phyloP scores from a whole-genome alignment of 768 basidiomycete genomes.

The Pulveroboletus sp. region DNA sequence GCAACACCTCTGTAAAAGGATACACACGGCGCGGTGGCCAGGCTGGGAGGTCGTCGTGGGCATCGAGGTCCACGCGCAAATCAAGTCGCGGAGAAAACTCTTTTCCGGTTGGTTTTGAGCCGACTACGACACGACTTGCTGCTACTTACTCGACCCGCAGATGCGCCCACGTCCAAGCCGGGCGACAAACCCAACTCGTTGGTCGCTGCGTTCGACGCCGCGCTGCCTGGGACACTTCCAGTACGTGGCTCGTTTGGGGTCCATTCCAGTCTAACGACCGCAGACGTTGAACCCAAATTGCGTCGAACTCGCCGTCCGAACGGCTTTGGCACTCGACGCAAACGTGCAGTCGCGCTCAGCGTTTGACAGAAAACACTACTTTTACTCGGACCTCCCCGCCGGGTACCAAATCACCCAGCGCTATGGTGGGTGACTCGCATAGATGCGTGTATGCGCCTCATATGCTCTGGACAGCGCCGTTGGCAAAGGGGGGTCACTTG shows the following conservation, averaged over 20 bases:
- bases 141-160: constrained; percentile 13
- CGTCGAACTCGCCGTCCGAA: constrained; percentile 76
- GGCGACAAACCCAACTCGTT: constrained; percentile 66
- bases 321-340: constrained; percentile 74
- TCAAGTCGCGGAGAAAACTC: constrained; percentile 83
- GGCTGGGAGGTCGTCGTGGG: constrained; percentile 92
- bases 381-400: constrained; percentile 90
- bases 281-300: constrained; percentile 56
- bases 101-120: constrained; percentile 81
- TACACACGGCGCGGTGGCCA: constrained; percentile 52
- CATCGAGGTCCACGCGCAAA: constrained; percentile 94
- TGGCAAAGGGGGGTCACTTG: constrained; percentile 69
- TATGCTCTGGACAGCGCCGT: constrained; percentile 53
- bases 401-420: constrained; percentile 98
- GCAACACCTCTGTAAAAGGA: too few species aligned
- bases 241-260: constrained; percentile 41
- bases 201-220: constrained; percentile 80
- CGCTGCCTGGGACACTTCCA: constrained; percentile 91
- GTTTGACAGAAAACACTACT: constrained; percentile 98
- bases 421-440: constrained; percentile 55
- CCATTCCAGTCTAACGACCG: background rate
- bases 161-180: constrained; percentile 38
- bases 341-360: constrained; percentile 67
- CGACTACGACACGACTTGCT: too few species aligned
- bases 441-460: background rate